phyloP scores from a whole-genome alignment of 2,329 filamentous ascomycete genomes.

The Onygenales sp. region DNA sequence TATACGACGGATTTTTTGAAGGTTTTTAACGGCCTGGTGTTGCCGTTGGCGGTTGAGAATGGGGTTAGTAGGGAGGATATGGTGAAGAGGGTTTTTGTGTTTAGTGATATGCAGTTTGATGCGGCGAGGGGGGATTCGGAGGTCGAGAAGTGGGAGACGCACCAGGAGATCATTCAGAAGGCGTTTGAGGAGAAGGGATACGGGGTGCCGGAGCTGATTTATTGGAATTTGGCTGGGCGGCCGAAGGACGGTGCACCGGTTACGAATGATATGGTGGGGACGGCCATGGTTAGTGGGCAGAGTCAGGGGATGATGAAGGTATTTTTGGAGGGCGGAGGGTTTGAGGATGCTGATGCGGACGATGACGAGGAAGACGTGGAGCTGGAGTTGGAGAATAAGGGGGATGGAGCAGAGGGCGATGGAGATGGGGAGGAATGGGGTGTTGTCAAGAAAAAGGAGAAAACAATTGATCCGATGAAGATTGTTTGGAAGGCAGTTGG shows the following conservation, averaged over 20 bases:
- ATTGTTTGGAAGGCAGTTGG: constrained; percentile 43
- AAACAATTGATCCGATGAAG: constrained; percentile 25
- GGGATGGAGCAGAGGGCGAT: neutral
- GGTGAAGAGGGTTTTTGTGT: constrained; percentile 53
- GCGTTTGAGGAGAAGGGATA: constrained; percentile 43
- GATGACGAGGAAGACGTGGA: constrained; percentile 18
- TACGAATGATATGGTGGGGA: constrained; percentile 8
- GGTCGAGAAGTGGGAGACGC: constrained; percentile 32
- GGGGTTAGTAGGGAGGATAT: constrained; percentile 47
- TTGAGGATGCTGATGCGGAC: constrained; percentile 20
- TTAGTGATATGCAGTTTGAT: constrained; percentile 54
- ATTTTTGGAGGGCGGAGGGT: constrained; percentile 41
- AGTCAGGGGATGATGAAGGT: constrained; percentile 48
- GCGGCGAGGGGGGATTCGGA: constrained; percentile 15
- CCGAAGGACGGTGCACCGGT: constrained; percentile 3
- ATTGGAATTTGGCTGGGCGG: constrained; percentile 7
- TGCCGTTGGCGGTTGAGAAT: constrained; percentile 44
- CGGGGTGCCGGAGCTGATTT: constrained; percentile 48
- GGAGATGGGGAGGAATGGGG: constrained; percentile 2
- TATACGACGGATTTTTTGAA: constrained; percentile 44
- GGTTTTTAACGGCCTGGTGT: constrained; percentile 46
- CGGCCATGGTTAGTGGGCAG: constrained; percentile 8
- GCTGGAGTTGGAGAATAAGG: constrained; percentile 14
- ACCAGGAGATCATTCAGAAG: constrained; percentile 41
- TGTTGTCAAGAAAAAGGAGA: constrained; percentile 17